A percentile compares a stretch with the other conserved stretches of the same genome.
These are phyloP conservation scores for Excoecaria cochinchinensis DNA, from an alignment of 345 rosid genomes.

Conservation along the genomic window DNA sequence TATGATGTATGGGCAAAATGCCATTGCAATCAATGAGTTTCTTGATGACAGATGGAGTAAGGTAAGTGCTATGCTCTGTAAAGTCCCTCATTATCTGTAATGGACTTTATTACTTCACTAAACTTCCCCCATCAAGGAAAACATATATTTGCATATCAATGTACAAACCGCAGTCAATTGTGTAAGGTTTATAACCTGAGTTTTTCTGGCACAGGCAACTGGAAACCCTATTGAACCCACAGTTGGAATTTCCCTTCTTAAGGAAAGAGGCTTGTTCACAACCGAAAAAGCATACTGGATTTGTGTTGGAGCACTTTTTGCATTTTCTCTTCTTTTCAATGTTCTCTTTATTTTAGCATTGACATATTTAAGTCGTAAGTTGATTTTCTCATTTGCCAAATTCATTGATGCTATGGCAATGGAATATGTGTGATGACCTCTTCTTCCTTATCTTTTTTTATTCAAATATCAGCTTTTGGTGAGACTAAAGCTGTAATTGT, in stretches of 20 bases:
- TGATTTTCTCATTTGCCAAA: background rate
- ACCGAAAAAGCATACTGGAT: slow-evolving; percentile 22
- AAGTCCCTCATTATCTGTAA: background rate
- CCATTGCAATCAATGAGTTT: slow-evolving; percentile 24
- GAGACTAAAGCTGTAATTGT: slow-evolving; percentile 5
- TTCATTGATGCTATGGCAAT: background rate
- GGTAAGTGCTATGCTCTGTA: slow-evolving; percentile 2
- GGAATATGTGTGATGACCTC: background rate
- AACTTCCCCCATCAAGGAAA: background rate
- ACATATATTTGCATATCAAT: background rate
- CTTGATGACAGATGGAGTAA: slow-evolving; percentile 23
- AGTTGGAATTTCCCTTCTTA: slow-evolving; percentile 20
- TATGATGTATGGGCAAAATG: slow-evolving; percentile 29
- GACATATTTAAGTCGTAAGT: slow-evolving; percentile 21
- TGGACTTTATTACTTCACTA: background rate
- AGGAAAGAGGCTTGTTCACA: slow-evolving; percentile 16
- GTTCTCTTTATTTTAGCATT: slow-evolving; percentile 14
- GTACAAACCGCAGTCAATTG: background rate
- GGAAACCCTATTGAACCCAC: slow-evolving; percentile 13
- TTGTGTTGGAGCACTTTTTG: slow-evolving; percentile 14
- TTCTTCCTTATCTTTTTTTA: background rate
- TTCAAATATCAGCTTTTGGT: slow-evolving; percentile 17
- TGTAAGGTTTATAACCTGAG: background rate
- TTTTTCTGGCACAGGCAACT: slow-evolving; percentile 14
- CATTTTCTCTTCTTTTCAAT: slow-evolving; percentile 19